Percentiles rank a stretch among this genome's conserved stretches.
Conservation (phyloP, 1,284 basidiomycete genomes). For the Malassezia obtusa region DNA sequence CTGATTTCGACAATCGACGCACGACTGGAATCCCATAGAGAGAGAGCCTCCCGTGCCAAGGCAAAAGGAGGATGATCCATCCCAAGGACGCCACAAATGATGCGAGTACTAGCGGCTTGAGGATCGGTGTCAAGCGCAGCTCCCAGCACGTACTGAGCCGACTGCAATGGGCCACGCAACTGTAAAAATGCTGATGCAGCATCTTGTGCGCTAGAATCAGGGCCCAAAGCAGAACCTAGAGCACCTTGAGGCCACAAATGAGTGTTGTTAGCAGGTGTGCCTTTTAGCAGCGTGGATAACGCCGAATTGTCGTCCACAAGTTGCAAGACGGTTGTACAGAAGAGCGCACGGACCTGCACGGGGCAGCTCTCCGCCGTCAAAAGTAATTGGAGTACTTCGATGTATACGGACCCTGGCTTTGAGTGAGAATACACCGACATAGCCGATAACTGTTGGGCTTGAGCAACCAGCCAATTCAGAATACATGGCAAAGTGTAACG, state of each 20-base stretch:
- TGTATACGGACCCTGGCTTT: neutral
- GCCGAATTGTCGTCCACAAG: neutral
- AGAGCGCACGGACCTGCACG: neutral
- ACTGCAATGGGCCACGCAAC: too few species aligned
- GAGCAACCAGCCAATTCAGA: constrained; percentile 4
- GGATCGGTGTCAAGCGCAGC: too few species aligned
- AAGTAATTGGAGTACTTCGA: constrained; percentile 2
- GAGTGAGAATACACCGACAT: neutral
- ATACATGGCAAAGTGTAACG: constrained; percentile 1
- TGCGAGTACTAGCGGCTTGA: neutral
- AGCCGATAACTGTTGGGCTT: neutral
- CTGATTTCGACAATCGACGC: neutral
- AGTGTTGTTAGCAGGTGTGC: neutral
- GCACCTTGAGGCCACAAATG: neutral
- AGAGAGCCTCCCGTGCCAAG: too few species aligned
- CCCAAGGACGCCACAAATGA: neutral
- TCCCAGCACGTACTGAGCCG: too few species aligned
- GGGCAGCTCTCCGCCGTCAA: neutral
- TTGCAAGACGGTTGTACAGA: neutral
- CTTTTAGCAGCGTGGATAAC: too few species aligned
- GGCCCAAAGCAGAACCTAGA: neutral
- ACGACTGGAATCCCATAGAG: neutral
- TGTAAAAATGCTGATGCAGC: neutral
- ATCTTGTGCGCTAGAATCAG: neutral
- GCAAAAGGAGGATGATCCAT: neutral